phyloP scores from a whole-genome alignment of 495 filamentous ascomycete species.

The Talaromyces trachyspermus region DNA sequence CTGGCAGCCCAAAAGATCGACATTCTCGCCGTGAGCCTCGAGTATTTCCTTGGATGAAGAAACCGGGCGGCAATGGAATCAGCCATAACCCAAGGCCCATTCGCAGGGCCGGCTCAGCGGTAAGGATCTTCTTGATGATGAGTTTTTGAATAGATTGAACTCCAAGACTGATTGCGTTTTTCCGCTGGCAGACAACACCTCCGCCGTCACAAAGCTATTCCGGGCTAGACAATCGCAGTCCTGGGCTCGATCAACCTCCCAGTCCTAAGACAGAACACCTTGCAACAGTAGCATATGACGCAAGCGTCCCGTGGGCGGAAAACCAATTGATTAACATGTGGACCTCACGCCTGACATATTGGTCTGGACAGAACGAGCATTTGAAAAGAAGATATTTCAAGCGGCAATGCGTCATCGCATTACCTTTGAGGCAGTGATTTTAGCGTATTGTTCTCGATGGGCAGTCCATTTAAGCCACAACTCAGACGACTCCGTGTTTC shows the following conservation, averaged over 20 bases:
- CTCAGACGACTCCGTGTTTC: slow-evolving; percentile 10
- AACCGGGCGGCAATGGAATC: background rate
- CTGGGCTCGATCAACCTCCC: background rate
- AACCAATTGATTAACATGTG: slow-evolving; percentile 30
- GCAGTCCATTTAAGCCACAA: slow-evolving; percentile 23
- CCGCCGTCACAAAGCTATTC: too few relatives aligned
- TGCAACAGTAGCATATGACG: slow-evolving; percentile 22
- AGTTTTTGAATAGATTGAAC: background rate
- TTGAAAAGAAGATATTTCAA: slow-evolving; percentile 33
- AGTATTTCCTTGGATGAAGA: slow-evolving; percentile 20
- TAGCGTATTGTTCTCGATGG: slow-evolving; percentile 35
- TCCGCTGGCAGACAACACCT: background rate
- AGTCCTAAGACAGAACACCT: slow-evolving; percentile 28
- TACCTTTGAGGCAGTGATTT: slow-evolving; percentile 30
- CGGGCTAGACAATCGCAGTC: too few relatives aligned
- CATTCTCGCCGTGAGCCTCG: slow-evolving; percentile 15
- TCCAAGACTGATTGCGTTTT: background rate
- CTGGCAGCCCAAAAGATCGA: slow-evolving; percentile 14
- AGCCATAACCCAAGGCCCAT: background rate
- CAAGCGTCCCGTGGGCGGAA: slow-evolving; percentile 8
- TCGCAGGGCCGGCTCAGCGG: background rate
- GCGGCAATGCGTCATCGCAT: slow-evolving; percentile 30
- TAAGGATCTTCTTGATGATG: background rate
- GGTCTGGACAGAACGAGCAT: slow-evolving; percentile 36
- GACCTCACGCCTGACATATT: slow-evolving; percentile 33